Evolutionary conservation across 2,329 filamentous ascomycete genomes (phyloP), one percentile per base, ranked within the genome.

Genomic region (Lasiodiplodia sp.): DNA sequence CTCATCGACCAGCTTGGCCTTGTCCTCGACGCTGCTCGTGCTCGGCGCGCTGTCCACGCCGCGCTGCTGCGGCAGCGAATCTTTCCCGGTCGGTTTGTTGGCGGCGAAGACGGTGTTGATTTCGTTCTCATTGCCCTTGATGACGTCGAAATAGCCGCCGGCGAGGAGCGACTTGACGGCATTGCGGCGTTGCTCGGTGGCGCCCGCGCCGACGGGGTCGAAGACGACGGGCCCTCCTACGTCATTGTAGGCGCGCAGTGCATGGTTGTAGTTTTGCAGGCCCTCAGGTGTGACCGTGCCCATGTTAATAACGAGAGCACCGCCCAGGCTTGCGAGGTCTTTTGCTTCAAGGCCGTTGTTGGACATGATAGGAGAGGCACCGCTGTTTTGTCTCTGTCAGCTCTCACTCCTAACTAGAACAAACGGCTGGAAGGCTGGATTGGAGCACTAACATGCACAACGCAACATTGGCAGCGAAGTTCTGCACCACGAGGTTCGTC

Each of bases 401-500:
- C 12, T 52, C n/a, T 47, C 11, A 37, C 37, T 34, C 16, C 16
- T n/a, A 0, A 8, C 3, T 11, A 16, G 53, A 31, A 12, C 25
- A 8, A 34, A 34, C 31, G 8, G 31, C 8, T 31, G 31, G 51
- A 52, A 25, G n/a, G 11, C 7, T 10, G 44, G n/a, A n/a, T 11
- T 4, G 44, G 7, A 47, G 51, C 23, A 49, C 78, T 75, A 72
- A 83, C 82, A 96, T 86, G 40, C 91, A 88, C 18, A 97, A 86
- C 49, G 93, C 93, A 3, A 97, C 91, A 76, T 97, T 97, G 65
- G 96, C 95, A 18, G 94, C 92, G 75, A 98, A 92, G 81, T 97
- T 97, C 76, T 97, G 94, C 25, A 97, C 95, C 0, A 98, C 95
- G 65, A 94, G 86, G 78, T 98, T 98, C 66, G 96, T 98, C 93